Base-by-base conservation (phyloP, 2,329 filamentous ascomycete species). In the Apiospora pterosperma region DNA sequence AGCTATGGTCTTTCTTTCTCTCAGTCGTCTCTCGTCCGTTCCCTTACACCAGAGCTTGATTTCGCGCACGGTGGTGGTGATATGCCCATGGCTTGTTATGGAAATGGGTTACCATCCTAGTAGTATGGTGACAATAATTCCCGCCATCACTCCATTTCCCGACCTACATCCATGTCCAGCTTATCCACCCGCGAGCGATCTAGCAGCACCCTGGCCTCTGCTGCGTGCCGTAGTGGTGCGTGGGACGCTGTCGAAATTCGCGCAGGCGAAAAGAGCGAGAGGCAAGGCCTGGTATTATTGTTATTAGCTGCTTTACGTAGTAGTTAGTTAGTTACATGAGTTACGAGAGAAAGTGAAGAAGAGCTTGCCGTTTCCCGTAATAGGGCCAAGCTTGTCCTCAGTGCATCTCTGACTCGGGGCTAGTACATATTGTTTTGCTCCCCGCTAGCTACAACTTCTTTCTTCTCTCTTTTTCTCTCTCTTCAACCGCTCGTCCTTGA, bases 401-500 rank as follows among this genome's bases (percentile, higher is more conserved):
- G 34, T 42, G 36, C n/a, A 38, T 41, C 36, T 38, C 36, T 62
- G 60, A 34, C 36, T 42, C 60, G 48, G 28, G 48, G 25, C 48
- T 55, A n/a, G n/a, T 55, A 55, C 48, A 62, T 48, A 62, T 44
- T 42, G 71, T 70, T 70, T 72, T 72, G 69, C 69, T 68, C 69
- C 62, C 65, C 59, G 55, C 36, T 59, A 44, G 62, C 42, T 19
- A 61, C 62, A 63, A 69, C 63, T 65, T 67, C 68, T 60, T 66
- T 65, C 55, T 68, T 63, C 66, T 69, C 65, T 69, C 62, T 68
- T 68, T 67, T 66, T 70, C 66, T 60, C 66, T 62, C 65, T 62
- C 67, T 65, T 69, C 67, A 75, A 74, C 74, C 74, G 74, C 74
- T 74, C 70, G 74, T 73, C 73, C 73, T 74, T 76, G 74, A 64